Percentiles rank a stretch among this genome's conserved stretches.
Conservation (phyloP, 139 green algal species). For the Coelastrella sp. region DNA sequence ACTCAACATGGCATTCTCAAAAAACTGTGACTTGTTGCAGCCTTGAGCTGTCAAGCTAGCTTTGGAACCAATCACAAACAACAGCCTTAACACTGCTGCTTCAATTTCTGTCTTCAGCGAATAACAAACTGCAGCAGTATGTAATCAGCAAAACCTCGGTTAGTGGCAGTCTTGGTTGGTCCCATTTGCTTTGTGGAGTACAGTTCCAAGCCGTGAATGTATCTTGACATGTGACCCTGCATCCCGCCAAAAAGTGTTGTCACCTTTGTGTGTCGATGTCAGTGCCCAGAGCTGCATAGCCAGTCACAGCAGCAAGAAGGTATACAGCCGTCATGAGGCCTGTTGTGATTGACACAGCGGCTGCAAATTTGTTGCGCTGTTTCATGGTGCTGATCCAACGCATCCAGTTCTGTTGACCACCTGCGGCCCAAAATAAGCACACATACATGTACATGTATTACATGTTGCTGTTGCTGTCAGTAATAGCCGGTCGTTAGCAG, state of each 20-base stretch:
- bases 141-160: too few relatives aligned
- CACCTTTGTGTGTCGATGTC: slow-evolving; percentile 50
- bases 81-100: too few relatives aligned
- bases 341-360: slow-evolving; percentile 29
- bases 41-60: too few relatives aligned
- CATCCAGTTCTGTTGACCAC: slow-evolving; percentile 51
- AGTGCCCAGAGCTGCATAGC: slow-evolving; percentile 54
- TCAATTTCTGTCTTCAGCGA: too few relatives aligned
- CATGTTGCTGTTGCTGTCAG: too few relatives aligned
- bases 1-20: too few relatives aligned
- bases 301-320: slow-evolving; percentile 44
- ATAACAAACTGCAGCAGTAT: too few relatives aligned
- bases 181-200: background rate
- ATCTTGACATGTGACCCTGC: background rate
- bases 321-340: slow-evolving; percentile 55
- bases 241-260: background rate
- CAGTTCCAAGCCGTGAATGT: background rate
- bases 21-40: too few relatives aligned
- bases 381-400: slow-evolving; percentile 56
- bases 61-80: too few relatives aligned
- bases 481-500: too few relatives aligned
- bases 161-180: too few relatives aligned
- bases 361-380: slow-evolving; percentile 41
- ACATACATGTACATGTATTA: too few relatives aligned
- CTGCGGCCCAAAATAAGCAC: background rate